phyloP scores from a whole-genome alignment of 2,329 filamentous ascomycete species.

The Neofusicoccum sp. region DNA sequence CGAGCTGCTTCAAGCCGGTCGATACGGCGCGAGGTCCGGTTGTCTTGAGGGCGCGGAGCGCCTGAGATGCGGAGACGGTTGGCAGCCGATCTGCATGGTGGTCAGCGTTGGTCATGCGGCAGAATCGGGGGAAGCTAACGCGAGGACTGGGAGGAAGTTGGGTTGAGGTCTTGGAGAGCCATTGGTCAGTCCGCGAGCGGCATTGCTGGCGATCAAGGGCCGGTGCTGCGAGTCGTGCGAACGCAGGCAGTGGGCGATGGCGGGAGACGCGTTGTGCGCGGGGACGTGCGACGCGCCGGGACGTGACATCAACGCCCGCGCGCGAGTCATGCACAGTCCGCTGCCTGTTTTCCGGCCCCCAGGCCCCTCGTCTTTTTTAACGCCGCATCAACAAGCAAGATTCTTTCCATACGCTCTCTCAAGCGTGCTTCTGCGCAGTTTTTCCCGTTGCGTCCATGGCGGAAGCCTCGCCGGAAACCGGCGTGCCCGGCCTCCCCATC shows the following conservation, averaged over 20 bases:
- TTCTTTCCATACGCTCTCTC: not conserved
- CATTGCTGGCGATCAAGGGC: not conserved
- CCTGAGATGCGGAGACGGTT: constrained; percentile 73
- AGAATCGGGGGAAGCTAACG: constrained; percentile 30
- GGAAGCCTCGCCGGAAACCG: constrained; percentile 23
- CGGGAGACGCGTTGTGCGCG: constrained; percentile 3
- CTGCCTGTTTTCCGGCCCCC: not conserved
- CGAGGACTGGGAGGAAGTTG: constrained; percentile 33
- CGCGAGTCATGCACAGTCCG: not conserved
- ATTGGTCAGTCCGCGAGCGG: constrained; percentile 22
- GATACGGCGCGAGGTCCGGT: constrained; percentile 47
- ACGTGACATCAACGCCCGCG: constrained; percentile 7
- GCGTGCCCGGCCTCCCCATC: constrained; percentile 35
- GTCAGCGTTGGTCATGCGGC: not conserved
- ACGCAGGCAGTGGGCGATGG: not conserved
- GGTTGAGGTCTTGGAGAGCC: constrained; percentile 30
- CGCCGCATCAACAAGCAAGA: not conserved
- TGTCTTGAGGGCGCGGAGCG: constrained; percentile 59
- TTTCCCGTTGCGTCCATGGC: not conserved
- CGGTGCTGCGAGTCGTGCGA: not conserved
- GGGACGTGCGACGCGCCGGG: not conserved
- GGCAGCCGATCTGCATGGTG: constrained; percentile 62
- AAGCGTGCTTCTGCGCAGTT: not conserved
- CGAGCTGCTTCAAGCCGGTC: constrained; percentile 50
- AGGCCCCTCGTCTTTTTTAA: not conserved